Base-by-base conservation (phyloP, 331 rosid genomes). In the Erythrophleum ivorense region DNA sequence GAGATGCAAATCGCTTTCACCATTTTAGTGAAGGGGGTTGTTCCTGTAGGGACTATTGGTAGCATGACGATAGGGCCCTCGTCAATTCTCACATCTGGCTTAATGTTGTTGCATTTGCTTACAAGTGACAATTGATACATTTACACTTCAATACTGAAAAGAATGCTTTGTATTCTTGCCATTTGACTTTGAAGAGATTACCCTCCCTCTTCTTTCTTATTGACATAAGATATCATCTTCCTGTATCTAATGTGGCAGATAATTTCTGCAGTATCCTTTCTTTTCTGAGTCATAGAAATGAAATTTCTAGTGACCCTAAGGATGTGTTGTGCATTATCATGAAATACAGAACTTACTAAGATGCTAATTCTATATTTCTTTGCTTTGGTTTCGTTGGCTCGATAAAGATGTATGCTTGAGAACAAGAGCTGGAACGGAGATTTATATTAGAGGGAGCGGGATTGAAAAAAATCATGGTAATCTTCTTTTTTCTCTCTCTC, bases 1-100 rank as follows among this genome's bases (percentile, higher is more conserved):
- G 98, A 73, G 98, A 94, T 34, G 90, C 98, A 0, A 92, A 92
- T 77, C 95, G 97, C 60, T 94, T 94, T 78, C 98, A 94, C 83
- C 98, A 92, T 90, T 92, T 94, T 67, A 80, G 74, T 55, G 82
- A 90, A 49, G 98, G 98, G 16, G 21, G 81, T 40, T 92, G 97
- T 84, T 94, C 98, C 2, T 92, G 98, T 85, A 90, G 87, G 68
- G 97, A 92, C 79, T 94, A 89, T 74, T 94, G 97, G 97, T 92
- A 87, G 72, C 80, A 73, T 49, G 50, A 67, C 74, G 80, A 59
- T 36, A 52, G 12, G 14, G 6, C 15, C 46, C 53, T 52, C 68
- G 65, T 77, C 73, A 72, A 40, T 33, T 64, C 45, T 43, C 16
- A 58, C 15, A 45, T 65, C 74, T 73, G 72, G 21, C 66, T 73